Evolutionary conservation across 1,284 basidiomycete species (phyloP).

Genomic region (Boletus semigastroideus): DNA sequence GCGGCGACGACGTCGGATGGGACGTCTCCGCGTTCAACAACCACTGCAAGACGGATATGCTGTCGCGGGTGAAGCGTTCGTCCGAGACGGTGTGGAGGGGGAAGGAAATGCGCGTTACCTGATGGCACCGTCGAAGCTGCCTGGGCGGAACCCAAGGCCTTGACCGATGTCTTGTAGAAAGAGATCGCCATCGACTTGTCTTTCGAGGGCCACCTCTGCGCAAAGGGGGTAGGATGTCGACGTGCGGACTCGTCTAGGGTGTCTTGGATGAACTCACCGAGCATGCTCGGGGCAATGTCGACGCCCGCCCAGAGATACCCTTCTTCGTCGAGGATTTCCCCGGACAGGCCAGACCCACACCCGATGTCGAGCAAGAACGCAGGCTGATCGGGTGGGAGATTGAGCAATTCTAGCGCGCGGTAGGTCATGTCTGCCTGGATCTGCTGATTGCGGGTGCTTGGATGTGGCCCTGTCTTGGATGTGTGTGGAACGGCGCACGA

Average conservation of each 20-base stretch:
- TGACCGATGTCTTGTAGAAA: constrained; percentile 93
- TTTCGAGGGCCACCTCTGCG: constrained; percentile 88
- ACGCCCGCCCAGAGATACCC: constrained; percentile 95
- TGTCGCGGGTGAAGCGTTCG: constrained; percentile 33
- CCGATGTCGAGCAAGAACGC: constrained; percentile 94
- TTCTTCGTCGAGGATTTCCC: constrained; percentile 94
- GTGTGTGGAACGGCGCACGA: background rate
- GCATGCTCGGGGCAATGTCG: constrained; percentile 96
- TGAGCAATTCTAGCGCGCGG: constrained; percentile 89
- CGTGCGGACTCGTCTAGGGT: background rate
- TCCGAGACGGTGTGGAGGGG: background rate
- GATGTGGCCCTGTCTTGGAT: background rate
- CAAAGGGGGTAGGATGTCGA: background rate
- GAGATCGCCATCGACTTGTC: constrained; percentile 92
- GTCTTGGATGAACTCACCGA: constrained; percentile 55
- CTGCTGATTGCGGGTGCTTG: constrained; percentile 90
- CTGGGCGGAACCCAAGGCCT: constrained; percentile 92
- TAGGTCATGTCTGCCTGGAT: constrained; percentile 99
- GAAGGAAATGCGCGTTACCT: constrained; percentile 53
- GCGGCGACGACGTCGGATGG: constrained; percentile 87
- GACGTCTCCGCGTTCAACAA: constrained; percentile 95
- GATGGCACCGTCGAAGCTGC: constrained; percentile 97
- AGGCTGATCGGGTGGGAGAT: constrained; percentile 74
- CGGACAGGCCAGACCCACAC: constrained; percentile 97
- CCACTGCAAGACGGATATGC: constrained; percentile 99